Evolutionary conservation across 2,329 filamentous ascomycete species (phyloP).

Genomic region (Penicillium concentricum): DNA sequence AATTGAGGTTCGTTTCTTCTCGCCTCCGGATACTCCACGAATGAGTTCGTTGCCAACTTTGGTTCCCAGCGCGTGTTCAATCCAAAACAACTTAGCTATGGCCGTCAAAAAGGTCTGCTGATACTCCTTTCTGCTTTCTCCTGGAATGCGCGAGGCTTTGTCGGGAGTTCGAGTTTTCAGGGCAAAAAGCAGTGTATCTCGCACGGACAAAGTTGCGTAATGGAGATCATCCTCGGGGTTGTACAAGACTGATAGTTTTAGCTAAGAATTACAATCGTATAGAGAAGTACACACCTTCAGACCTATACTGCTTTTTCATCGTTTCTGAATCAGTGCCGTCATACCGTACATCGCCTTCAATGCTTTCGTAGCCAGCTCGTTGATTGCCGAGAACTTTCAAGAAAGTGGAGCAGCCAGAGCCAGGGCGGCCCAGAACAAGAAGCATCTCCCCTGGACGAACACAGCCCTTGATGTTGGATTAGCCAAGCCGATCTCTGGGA

Average conservation of each 20-base stretch:
- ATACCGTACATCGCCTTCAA: conserved; percentile 57
- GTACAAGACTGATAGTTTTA: conserved; percentile 59
- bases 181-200: conserved; percentile 72
- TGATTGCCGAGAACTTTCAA: conserved; percentile 77
- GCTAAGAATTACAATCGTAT: neutral
- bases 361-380: conserved; percentile 58
- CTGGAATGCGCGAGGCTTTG: conserved; percentile 58
- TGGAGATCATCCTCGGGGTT: conserved; percentile 77
- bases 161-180: conserved; percentile 67
- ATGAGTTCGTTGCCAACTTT: conserved; percentile 74
- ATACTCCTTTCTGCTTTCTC: conserved; percentile 61
- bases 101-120: conserved; percentile 63
- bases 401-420: conserved; percentile 70
- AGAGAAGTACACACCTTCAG: conserved; percentile 34
- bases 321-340: conserved; percentile 55
- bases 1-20: conserved; percentile 77
- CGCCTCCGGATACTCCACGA: conserved; percentile 68
- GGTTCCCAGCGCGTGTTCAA: conserved; percentile 69
- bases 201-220: conserved; percentile 74
- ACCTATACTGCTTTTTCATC: conserved; percentile 51
- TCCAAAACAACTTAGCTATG: conserved; percentile 69
- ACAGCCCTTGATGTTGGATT: conserved; percentile 30
- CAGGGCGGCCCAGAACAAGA: conserved; percentile 43
- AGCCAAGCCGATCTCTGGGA: neutral
- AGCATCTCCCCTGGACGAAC: conserved; percentile 43